Evolutionary conservation across 768 basidiomycete species (phyloP).

Genomic region (Tylopilus subfusipes): DNA sequence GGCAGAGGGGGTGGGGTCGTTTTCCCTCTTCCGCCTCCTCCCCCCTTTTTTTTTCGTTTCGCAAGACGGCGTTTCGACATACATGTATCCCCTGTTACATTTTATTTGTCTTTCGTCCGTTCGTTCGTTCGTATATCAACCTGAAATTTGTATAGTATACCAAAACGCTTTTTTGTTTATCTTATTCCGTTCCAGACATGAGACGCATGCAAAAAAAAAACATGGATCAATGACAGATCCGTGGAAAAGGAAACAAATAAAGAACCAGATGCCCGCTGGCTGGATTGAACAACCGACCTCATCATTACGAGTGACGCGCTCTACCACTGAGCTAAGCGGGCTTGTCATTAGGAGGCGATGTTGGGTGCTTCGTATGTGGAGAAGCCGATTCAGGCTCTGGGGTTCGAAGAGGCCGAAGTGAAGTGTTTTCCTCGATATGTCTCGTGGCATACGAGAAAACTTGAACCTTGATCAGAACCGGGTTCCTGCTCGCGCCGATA

Average conservation of each 20-base stretch:
- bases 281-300: constrained; percentile 46
- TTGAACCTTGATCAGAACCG: too few relatives aligned
- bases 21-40: too few relatives aligned
- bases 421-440: too few relatives aligned
- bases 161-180: constrained; percentile 5
- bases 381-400: too few relatives aligned
- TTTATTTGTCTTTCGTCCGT: neutral
- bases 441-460: too few relatives aligned
- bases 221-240: neutral
- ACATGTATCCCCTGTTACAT: constrained; percentile 7
- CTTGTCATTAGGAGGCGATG: neutral
- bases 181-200: neutral
- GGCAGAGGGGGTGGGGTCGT: too few relatives aligned
- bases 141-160: constrained; percentile 23
- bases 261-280: constrained; percentile 32
- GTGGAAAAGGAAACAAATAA: neutral
- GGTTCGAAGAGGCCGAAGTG: too few relatives aligned
- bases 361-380: too few relatives aligned
- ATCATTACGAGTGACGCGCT: constrained; percentile 43
- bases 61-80: neutral
- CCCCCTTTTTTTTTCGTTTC: constrained; percentile 1
- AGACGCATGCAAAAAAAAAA: neutral
- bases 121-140: constrained; percentile 10
- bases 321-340: constrained; percentile 44
- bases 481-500: too few relatives aligned